These are phyloP conservation scores for Colletotrichum aenigma DNA, from an alignment of 2,329 filamentous ascomycete genomes.

Conservation along the genomic window DNA sequence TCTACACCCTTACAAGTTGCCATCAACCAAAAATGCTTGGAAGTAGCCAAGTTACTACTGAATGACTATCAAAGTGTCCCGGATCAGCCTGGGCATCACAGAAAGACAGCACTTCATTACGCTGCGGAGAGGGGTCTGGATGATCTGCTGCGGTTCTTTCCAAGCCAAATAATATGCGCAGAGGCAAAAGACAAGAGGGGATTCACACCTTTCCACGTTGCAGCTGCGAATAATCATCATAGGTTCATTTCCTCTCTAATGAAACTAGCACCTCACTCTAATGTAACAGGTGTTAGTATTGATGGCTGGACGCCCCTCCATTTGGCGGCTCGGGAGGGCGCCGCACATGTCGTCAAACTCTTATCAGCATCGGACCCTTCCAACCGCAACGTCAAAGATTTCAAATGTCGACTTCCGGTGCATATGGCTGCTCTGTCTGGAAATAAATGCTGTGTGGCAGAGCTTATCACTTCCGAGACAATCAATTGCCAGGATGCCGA, in stretches of 20 bases:
- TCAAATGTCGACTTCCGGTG: background rate
- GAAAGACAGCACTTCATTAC: background rate
- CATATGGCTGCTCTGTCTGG: background rate
- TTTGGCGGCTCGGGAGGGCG: background rate
- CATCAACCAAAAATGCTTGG: background rate
- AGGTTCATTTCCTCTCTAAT: background rate
- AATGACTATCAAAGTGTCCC: background rate
- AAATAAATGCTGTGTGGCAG: background rate
- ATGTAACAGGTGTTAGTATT: background rate
- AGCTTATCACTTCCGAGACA: background rate
- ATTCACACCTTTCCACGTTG: background rate
- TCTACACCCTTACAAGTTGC: background rate
- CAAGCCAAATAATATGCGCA: background rate
- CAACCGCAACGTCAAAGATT: background rate
- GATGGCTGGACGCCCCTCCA: background rate
- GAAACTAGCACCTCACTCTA: background rate
- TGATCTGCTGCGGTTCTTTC: background rate
- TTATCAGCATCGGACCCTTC: background rate
- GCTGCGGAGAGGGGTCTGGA: background rate
- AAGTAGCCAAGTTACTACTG: background rate
- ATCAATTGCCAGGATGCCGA: background rate
- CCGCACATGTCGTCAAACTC: background rate
- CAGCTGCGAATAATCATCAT: background rate
- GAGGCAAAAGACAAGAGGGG: background rate
- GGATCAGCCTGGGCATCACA: background rate